Base-by-base conservation (phyloP, 768 basidiomycete species). In the Leccinum pellstonianum region DNA sequence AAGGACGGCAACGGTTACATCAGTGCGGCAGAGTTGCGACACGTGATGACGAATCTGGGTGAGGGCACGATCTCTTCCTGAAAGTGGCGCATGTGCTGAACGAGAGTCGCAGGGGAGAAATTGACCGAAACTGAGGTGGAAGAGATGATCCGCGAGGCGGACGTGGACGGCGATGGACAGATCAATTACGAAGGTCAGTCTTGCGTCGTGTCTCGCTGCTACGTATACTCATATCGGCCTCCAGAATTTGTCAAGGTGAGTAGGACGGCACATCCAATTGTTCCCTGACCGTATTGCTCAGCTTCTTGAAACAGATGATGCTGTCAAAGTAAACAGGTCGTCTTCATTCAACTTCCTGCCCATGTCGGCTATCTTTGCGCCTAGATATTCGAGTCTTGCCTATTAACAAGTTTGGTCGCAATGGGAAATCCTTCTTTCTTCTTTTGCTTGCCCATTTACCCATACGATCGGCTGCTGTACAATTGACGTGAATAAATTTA, bases 61-160 rank as follows among this genome's bases (percentile, higher is more conserved):
- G 66, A 55, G 85, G 70, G 15, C 38, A 29, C 15, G 15, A 25
- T 54, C 1, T 11, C 10, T n/a, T n/a, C 38, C 17, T n/a, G 17
- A n/a, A 41, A 15, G 23, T 29, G 12, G 29, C 8, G 54, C 5
- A 27, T 6, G 35, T 59, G 54, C 52, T 66, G 21, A 63, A 58
- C 52, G 57, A 9, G 50, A 6, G 21, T 35, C 64, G 63, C 70
- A 86, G 90, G 91, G 58, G 93, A 95, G 81, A 94, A 93, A 75
- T 79, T 95, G 59, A 82, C 90, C 12, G 93, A 95, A 64, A 80
- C 70, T 8, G 94, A 96, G 76, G 93, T 95, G 63, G 90, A 93
- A 61, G 94, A 95, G 80, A 95, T 97, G 94, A 97, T 97, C 72
- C 87, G 93, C 56, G 95, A 97, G 77, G 95, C 94, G 58, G 94